phyloP scores from a whole-genome alignment of 768 basidiomycete genomes.

The Kwoniella heveanensis region DNA sequence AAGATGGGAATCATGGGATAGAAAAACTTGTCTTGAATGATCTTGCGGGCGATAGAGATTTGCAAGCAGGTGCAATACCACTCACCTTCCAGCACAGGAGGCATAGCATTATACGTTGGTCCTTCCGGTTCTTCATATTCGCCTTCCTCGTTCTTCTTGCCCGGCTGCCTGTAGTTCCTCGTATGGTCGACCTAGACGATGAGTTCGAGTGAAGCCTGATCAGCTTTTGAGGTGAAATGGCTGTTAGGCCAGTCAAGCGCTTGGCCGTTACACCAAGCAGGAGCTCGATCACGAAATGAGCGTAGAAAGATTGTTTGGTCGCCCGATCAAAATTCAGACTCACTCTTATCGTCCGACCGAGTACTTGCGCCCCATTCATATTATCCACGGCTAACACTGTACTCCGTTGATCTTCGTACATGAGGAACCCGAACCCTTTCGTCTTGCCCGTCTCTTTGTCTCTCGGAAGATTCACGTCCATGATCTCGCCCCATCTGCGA shows the following conservation, averaged over 20 bases:
- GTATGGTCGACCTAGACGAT: slow-evolving; percentile 59
- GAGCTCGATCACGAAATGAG: no score
- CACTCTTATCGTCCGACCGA: slow-evolving; percentile 83
- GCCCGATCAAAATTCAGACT: no score
- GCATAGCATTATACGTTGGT: slow-evolving; percentile 83
- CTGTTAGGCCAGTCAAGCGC: no score
- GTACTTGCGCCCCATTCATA: slow-evolving; percentile 88
- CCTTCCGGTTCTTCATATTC: slow-evolving; percentile 83
- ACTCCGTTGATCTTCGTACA: slow-evolving; percentile 98
- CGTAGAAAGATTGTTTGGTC: no score
- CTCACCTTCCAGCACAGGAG: slow-evolving; percentile 68
- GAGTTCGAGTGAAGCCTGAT: background rate
- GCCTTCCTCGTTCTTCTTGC: slow-evolving; percentile 73
- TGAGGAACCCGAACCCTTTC: slow-evolving; percentile 90
- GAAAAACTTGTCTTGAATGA: no score
- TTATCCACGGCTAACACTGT: slow-evolving; percentile 97
- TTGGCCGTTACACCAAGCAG: no score
- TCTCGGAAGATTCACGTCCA: slow-evolving; percentile 91
- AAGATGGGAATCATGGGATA: no score
- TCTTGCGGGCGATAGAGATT: background rate
- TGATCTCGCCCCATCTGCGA: slow-evolving; percentile 90
- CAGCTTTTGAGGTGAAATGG: no score
- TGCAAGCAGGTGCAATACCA: background rate
- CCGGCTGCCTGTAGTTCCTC: slow-evolving; percentile 81
- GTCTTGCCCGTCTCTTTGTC: slow-evolving; percentile 91